Base-by-base conservation (phyloP, 352 stramenopile genomes). In the Aphanomyces astaci region DNA sequence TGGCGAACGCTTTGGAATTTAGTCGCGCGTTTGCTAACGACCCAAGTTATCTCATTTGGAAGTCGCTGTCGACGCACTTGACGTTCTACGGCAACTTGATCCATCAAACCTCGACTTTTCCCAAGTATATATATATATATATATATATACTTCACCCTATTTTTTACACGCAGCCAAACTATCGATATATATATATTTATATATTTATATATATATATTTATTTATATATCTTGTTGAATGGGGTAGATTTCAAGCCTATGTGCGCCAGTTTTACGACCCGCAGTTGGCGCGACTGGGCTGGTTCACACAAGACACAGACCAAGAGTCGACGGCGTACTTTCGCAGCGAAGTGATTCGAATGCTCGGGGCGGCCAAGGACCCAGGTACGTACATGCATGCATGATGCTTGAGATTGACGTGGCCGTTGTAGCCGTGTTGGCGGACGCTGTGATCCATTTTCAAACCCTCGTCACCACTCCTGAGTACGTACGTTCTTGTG, bases 1-100 rank as follows among this genome's bases (percentile, higher is more conserved):
- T 90, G 0, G 49, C 80, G 1, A 70, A 84, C 7, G 84, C 82
- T 11, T 52, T 92, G 13, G 79, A 89, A 33, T 90, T 89, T 68
- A 84, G 75, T 0, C 76, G 48, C 4, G 76, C 82, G n/a, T 89
- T 82, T 51, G 66, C 78, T 0, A 64, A 83, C 32, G 84, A 92
- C 63, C 74, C 75, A 1, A 81, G 79, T 55, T 83, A 79, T 19
- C 65, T 86, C 27, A 81, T 78, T 25, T 92, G 84, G 84, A 88
- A 87, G 62, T 74, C 89, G 36, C 84, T 89, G 39, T 85, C 82
- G 33, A 64, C 71, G 17, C 81, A 78, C 57, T 60, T 89, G 68
- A 64, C 13, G 10, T 78, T 80, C 63, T 89, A 86, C 71, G 74
- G 71, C 10, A 77, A 43, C 11, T 70, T 90, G 22, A 89, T 88